Evolutionary conservation across 345 rosid species (phyloP).

Genomic region (Camelina neglecta): DNA sequence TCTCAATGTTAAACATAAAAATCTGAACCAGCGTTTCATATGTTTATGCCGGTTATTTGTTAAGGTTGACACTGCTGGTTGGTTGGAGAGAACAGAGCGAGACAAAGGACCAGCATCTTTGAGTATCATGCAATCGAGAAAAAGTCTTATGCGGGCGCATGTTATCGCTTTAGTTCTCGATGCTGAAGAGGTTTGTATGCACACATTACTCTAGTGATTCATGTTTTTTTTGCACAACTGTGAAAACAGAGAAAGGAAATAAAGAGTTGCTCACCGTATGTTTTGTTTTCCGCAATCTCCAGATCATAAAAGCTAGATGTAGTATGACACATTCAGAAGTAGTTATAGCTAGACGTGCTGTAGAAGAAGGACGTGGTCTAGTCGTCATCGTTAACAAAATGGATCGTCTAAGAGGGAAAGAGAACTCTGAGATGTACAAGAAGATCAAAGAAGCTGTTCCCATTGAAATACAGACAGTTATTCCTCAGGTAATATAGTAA

Average conservation of each 20-base stretch:
- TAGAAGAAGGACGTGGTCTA: slow-evolving; percentile 96
- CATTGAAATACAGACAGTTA: slow-evolving; percentile 83
- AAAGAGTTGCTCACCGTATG: slow-evolving; percentile 20
- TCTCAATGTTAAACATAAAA: background rate
- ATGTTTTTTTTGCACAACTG: background rate
- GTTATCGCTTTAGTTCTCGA: slow-evolving; percentile 88
- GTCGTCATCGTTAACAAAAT: slow-evolving; percentile 92
- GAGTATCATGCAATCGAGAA: slow-evolving; percentile 93
- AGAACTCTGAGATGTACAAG: slow-evolving; percentile 54
- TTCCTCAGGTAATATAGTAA: slow-evolving; percentile 71
- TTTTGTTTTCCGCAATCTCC: slow-evolving; percentile 25
- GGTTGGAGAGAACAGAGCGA: slow-evolving; percentile 84
- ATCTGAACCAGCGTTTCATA: background rate
- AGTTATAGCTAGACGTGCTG: slow-evolving; percentile 88
- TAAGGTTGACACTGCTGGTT: slow-evolving; percentile 98
- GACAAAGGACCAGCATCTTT: slow-evolving; percentile 94
- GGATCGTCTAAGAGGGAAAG: slow-evolving; percentile 80
- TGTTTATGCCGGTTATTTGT: slow-evolving; percentile 11
- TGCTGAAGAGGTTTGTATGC: slow-evolving; percentile 80
- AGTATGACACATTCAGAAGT: slow-evolving; percentile 98
- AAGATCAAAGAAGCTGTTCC: slow-evolving; percentile 94
- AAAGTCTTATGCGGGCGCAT: slow-evolving; percentile 95
- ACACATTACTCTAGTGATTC: background rate
- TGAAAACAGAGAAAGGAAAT: background rate
- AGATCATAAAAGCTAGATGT: slow-evolving; percentile 74